Evolutionary conservation across 2,329 filamentous ascomycete genomes (phyloP).

Genomic region (Diaporthe citri): DNA sequence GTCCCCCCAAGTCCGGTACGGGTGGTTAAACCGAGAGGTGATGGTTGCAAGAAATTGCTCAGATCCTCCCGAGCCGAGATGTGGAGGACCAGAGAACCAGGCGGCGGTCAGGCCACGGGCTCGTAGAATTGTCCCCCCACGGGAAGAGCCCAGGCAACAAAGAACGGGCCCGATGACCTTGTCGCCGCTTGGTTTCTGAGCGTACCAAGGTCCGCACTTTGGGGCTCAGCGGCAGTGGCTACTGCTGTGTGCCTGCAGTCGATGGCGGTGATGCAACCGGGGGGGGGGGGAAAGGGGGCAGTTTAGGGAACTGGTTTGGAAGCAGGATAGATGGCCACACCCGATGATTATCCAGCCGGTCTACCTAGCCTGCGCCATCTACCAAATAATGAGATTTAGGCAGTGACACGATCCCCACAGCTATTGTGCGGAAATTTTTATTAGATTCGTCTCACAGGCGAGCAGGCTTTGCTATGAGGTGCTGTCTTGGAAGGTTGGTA

Average conservation of each 20-base stretch:
- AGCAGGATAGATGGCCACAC: constrained; percentile 18
- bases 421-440: background rate
- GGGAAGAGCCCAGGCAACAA: background rate
- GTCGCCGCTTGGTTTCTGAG: background rate
- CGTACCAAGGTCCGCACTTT: constrained; percentile 13
- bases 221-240: constrained; percentile 16
- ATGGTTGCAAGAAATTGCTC: constrained; percentile 27
- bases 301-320: background rate
- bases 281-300: background rate
- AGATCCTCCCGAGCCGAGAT: constrained; percentile 31
- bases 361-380: constrained; percentile 24
- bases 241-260: background rate
- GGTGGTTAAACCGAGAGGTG: constrained; percentile 18
- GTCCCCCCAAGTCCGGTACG: constrained; percentile 3
- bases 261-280: background rate
- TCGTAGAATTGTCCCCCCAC: background rate
- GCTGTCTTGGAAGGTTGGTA: background rate
- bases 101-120: constrained; percentile 3
- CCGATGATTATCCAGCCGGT: constrained; percentile 24
- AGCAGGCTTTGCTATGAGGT: background rate
- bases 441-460: background rate
- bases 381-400: constrained; percentile 17
- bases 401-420: constrained; percentile 4
- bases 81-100: constrained; percentile 15
- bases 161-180: constrained; percentile 9